Evolutionary conservation across 345 rosid genomes (phyloP), one percentile per base, ranked within the genome.

Genomic region (Linum lewisii): DNA sequence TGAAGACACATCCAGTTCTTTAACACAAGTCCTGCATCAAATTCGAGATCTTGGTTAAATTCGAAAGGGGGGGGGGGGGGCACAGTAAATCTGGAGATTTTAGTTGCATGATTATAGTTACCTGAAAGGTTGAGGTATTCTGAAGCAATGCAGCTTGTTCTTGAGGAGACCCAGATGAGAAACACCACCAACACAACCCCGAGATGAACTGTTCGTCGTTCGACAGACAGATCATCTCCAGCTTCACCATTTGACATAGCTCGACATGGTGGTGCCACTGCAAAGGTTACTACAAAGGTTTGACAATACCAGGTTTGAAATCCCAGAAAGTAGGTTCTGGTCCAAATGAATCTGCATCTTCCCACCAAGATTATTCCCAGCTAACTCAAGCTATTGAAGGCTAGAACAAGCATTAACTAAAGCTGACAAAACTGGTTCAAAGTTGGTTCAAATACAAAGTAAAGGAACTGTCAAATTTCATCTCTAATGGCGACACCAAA

Each of bases 91-190:
- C n/a, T n/a, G n/a, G 32, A 26, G 32, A 26, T 26, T 26, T 26
- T 6, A 26, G 32, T 26, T 26, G 32, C 32, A 26, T 26, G 32
- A 26, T 2, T 26, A 26, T 26, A 26, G 6, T 26, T 26, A 26
- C 78, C 50, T 0, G 97, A 84, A 59, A 92, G 86, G 73, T 88
- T 86, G 57, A 92, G 83, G 66, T 73, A 65, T 73, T 92, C 97
- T 1, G 88, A 75, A 13, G 99, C 97, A 78, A 86, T 85, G 83
- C 94, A 93, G 86, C 66, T 74, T 78, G 87, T 93, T 93, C 64
- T 65, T 78, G 0, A 88, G 78, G 26, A 93, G 94, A 23, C 99
- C 99, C 16, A 92, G 70, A 65, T 72, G 85, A 19, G 91, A 76
- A 65, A 83, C 76, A n/a, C 75, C 72, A 0, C 95, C 99, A 9